Conservation (phyloP, 768 basidiomycete species). For the Hericium alpestre region DNA sequence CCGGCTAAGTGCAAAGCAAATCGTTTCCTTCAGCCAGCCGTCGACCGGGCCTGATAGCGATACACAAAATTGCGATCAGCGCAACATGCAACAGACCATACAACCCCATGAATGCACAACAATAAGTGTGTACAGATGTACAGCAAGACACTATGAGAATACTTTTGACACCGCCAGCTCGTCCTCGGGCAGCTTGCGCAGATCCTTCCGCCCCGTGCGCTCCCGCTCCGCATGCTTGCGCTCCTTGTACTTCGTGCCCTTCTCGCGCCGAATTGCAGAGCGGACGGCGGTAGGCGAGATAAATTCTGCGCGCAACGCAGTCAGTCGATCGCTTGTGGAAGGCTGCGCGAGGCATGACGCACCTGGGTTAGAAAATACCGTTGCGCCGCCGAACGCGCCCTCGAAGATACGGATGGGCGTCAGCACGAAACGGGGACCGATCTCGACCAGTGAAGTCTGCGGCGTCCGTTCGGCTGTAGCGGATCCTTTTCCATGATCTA, state of each 20-base stretch:
- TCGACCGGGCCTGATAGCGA: too few relatives aligned
- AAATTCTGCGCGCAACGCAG: slow-evolving; percentile 52
- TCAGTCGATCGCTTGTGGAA: not conserved
- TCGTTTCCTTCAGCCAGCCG: too few relatives aligned
- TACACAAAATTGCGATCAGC: too few relatives aligned
- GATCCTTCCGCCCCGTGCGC: slow-evolving; percentile 48
- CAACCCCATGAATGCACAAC: too few relatives aligned
- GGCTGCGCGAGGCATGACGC: slow-evolving; percentile 16
- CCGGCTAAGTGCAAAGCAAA: too few relatives aligned
- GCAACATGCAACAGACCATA: too few relatives aligned
- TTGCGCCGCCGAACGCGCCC: slow-evolving; percentile 90
- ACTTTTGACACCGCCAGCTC: slow-evolving; percentile 79
- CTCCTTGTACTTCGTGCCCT: slow-evolving; percentile 71
- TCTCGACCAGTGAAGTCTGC: slow-evolving; percentile 85
- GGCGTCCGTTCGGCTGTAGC: slow-evolving; percentile 71
- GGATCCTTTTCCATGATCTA: slow-evolving; percentile 97
- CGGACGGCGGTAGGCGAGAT: slow-evolving; percentile 79
- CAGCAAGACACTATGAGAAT: slow-evolving; percentile 51
- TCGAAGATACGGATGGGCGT: slow-evolving; percentile 98
- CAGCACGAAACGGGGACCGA: slow-evolving; percentile 93
- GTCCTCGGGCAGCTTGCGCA: slow-evolving; percentile 59
- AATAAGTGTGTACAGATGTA: not conserved
- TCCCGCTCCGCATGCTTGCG: slow-evolving; percentile 75
- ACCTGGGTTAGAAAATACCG: slow-evolving; percentile 94
- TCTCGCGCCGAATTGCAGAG: slow-evolving; percentile 53